Evolutionary conservation across 2,329 filamentous ascomycete species (phyloP).

Genomic region (Moelleriella libera): DNA sequence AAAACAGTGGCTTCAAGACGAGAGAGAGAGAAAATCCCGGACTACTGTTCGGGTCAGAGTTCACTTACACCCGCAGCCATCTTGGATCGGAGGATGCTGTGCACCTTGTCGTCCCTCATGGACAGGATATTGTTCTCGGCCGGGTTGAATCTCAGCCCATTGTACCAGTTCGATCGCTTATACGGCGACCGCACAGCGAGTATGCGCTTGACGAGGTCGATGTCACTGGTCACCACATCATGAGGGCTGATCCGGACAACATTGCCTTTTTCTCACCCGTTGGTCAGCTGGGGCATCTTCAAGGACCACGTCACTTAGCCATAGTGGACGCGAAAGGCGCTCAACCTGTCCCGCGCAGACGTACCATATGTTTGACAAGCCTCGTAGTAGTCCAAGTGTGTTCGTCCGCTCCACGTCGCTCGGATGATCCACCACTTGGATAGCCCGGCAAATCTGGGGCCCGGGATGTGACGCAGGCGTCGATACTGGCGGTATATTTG

Average conservation of each 20-base stretch:
- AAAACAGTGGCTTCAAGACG: too few relatives aligned
- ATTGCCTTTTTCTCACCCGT: constrained; percentile 8
- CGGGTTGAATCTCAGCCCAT: constrained; percentile 33
- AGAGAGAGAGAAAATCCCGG: too few relatives aligned
- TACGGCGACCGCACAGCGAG: constrained; percentile 23
- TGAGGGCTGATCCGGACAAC: constrained; percentile 23
- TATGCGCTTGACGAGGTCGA: constrained; percentile 26
- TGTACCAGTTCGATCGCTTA: constrained; percentile 25
- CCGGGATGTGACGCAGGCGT: constrained; percentile 24
- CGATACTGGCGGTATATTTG: constrained; percentile 12
- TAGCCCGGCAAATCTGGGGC: constrained; percentile 21
- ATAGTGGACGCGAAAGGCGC: too few relatives aligned
- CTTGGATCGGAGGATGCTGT: constrained; percentile 26
- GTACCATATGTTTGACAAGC: constrained; percentile 20
- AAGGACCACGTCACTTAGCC: too few relatives aligned
- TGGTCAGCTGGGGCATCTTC: too few relatives aligned
- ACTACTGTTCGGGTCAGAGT: too few relatives aligned
- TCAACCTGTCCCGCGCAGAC: not conserved
- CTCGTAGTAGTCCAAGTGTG: constrained; percentile 21
- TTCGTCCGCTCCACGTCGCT: constrained; percentile 15
- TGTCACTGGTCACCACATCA: constrained; percentile 29
- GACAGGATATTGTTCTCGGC: constrained; percentile 35
- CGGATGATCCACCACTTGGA: constrained; percentile 25
- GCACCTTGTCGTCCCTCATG: constrained; percentile 29
- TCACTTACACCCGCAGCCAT: constrained; percentile 31